phyloP scores from a whole-genome alignment of 2,329 filamentous ascomycete genomes.

The Venturiaceae sp. region DNA sequence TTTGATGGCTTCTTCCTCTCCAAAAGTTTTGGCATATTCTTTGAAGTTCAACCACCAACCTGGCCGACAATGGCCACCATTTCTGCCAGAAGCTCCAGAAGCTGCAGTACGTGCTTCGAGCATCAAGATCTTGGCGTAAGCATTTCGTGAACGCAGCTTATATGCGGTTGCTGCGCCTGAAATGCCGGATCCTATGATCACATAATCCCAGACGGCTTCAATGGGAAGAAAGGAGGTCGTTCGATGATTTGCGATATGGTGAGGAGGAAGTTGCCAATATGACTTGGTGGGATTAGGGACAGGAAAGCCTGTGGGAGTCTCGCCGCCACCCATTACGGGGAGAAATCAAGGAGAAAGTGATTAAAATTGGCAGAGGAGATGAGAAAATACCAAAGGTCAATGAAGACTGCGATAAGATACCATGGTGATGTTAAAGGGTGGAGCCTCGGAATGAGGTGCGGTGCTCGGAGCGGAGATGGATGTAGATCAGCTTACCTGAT shows the following conservation, averaged over 20 bases:
- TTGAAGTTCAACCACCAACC: slow-evolving; percentile 17
- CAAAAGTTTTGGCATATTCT: slow-evolving; percentile 11
- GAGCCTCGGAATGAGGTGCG: no score
- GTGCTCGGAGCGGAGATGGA: no score
- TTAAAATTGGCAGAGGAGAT: no score
- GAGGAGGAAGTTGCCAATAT: slow-evolving; percentile 63
- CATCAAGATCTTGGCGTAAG: slow-evolving; percentile 51
- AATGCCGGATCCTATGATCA: slow-evolving; percentile 67
- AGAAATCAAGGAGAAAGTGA: no score
- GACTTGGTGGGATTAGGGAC: slow-evolving; percentile 51
- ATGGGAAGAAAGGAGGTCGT: slow-evolving; percentile 55
- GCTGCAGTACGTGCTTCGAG: slow-evolving; percentile 72
- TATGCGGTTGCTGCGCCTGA: slow-evolving; percentile 60
- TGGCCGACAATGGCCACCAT: slow-evolving; percentile 26
- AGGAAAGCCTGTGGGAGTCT: slow-evolving; percentile 35
- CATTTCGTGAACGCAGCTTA: slow-evolving; percentile 25
- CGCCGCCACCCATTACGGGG: background rate
- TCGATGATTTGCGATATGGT: slow-evolving; percentile 54
- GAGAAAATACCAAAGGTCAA: no score
- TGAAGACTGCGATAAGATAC: no score
- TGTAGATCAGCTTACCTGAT: no score
- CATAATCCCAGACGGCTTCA: slow-evolving; percentile 47
- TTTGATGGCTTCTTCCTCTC: slow-evolving; percentile 17
- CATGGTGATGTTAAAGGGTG: no score
- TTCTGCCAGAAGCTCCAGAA: slow-evolving; percentile 52